phyloP scores from a whole-genome alignment of 495 filamentous ascomycete genomes.

The Neurospora intermedia region DNA sequence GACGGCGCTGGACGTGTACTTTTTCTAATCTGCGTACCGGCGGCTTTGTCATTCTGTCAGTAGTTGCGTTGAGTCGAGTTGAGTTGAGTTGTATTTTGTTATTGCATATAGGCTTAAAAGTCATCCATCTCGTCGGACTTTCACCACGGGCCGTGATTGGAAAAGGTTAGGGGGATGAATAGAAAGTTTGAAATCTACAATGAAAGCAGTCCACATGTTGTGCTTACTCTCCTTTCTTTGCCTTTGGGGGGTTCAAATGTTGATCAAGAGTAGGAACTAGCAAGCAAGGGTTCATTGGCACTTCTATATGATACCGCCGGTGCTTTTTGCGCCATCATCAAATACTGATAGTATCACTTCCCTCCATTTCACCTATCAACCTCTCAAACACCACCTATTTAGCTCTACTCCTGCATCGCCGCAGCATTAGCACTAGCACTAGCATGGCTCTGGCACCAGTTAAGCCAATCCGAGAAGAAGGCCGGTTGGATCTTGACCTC shows the following conservation, averaged over 20 bases:
- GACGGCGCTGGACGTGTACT: neutral
- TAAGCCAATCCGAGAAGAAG: slow-evolving; percentile 45
- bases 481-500: slow-evolving; percentile 36
- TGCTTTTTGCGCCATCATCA: neutral
- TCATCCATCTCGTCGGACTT: neutral
- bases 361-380: neutral
- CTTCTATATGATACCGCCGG: neutral
- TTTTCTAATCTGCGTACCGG: neutral
- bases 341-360: neutral
- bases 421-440: slow-evolving; percentile 7
- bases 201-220: neutral
- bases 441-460: slow-evolving; percentile 46
- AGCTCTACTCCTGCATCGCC: slow-evolving; percentile 1
- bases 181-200: neutral
- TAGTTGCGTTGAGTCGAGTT: neutral
- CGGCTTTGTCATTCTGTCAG: neutral
- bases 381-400: neutral
- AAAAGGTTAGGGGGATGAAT: neutral
- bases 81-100: too few relatives aligned
- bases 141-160: neutral
- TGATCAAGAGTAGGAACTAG: neutral
- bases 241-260: neutral
- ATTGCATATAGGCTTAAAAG: neutral
- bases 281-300: neutral
- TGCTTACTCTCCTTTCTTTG: neutral